Base-by-base conservation (phyloP, 1,284 basidiomycete species). In the Apiotrichum domesticum region DNA sequence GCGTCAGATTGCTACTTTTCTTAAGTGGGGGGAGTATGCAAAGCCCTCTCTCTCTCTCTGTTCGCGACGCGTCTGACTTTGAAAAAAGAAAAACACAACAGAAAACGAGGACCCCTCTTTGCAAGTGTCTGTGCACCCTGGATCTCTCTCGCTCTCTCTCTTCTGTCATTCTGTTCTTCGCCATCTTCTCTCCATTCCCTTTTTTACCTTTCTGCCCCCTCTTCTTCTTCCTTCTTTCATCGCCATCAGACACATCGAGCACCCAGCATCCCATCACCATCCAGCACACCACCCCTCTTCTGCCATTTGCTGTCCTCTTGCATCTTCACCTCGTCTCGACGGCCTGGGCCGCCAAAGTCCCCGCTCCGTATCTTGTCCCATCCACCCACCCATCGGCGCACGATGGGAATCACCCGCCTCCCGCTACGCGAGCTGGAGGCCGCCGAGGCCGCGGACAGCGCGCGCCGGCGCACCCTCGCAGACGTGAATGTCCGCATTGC, bases 401-500 rank as follows among this genome's bases (percentile, higher is more conserved):
- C 15, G 37, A 71, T 71, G 69, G 63, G 66, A 13, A 67, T 69
- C 46, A 64, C 65, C 10, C 59, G 50, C 43, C 67, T 75, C 34
- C 63, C 65, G 11, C 66, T 74, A n/a, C 61, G 60, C 37, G 58
- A 65, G 14, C 54, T 73, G 1, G 55, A 71, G 7, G 40, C 57
- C 2, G 65, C 65, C 2, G 66, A 61, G 6, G 59, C 52, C 5
- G 60, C 51, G 32, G 63, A 67, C 39, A 65, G 67, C 21, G 52
- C 68, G 1, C 63, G 53, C 6, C 58, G 73, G 9, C 52, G 66
- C 14, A 56, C 83, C 10, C 80, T 93, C 2, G 72, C 80, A 6
- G 84, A 85, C 53, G 74, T 94, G 43, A 90, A 89, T 9, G 79
- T 84, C 3, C 79, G 85, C 6, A 85, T 95, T 40, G 86, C 86